These are phyloP conservation scores for Colletotrichum incanum DNA, from an alignment of 2,329 filamentous ascomycete species.

Conservation along the genomic window DNA sequence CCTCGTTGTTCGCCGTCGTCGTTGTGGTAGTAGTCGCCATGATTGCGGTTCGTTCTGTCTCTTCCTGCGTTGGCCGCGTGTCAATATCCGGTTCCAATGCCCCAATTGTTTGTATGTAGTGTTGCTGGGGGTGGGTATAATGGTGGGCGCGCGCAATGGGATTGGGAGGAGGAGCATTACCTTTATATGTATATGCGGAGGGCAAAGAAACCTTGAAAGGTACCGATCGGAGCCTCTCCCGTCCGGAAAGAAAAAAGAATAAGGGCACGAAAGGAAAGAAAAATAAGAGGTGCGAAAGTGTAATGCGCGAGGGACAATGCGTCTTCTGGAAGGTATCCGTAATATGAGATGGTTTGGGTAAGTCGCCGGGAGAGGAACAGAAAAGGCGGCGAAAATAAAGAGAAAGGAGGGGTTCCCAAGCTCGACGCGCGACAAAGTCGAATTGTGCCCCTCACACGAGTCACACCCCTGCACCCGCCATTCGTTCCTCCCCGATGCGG, in stretches of 20 bases:
- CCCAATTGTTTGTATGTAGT: background rate
- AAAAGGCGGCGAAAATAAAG: slow-evolving; percentile 23
- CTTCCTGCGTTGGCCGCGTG: background rate
- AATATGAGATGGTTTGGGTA: background rate
- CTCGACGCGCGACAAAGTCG: background rate
- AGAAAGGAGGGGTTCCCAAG: slow-evolving; percentile 24
- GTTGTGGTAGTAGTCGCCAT: slow-evolving; percentile 53
- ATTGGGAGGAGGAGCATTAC: background rate
- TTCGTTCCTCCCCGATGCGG: background rate
- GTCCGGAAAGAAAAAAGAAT: background rate
- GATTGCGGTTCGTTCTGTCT: background rate
- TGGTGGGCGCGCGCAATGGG: background rate
- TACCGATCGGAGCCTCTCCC: slow-evolving; percentile 15
- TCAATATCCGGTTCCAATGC: background rate
- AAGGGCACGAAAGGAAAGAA: too few species aligned
- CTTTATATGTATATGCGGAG: background rate
- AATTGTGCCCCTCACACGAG: slow-evolving; percentile 13
- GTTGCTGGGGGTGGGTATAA: background rate
- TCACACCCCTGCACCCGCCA: background rate
- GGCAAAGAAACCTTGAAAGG: background rate
- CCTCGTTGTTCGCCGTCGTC: slow-evolving; percentile 67
- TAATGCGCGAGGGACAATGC: background rate
- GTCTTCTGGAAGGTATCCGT: background rate
- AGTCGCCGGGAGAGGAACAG: background rate
- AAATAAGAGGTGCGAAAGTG: slow-evolving; percentile 16